Percentiles rank a stretch among this genome's conserved stretches.
These are phyloP conservation scores for Nothophoma quercina DNA, from an alignment of 2,329 filamentous ascomycete genomes.

Conservation along the genomic window DNA sequence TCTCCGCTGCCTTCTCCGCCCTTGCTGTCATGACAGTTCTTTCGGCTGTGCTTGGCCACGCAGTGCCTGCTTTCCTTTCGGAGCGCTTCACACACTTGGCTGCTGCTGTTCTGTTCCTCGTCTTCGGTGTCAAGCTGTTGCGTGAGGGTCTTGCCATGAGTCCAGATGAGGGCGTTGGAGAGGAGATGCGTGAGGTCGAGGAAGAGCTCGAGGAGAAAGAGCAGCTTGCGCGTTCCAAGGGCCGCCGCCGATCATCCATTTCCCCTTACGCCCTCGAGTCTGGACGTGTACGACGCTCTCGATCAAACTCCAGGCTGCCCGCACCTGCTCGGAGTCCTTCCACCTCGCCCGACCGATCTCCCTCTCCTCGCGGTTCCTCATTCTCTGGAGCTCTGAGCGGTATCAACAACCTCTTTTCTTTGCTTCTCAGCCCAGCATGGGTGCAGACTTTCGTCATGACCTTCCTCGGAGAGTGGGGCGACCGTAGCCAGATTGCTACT, in stretches of 20 bases:
- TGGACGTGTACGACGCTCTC: constrained; percentile 75
- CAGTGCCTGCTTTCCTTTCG: constrained; percentile 86
- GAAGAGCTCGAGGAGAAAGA: constrained; percentile 94
- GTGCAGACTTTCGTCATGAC: constrained; percentile 99
- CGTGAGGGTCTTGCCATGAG: constrained; percentile 89
- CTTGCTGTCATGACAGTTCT: constrained; percentile 94
- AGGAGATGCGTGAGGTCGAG: constrained; percentile 98
- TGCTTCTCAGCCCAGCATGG: constrained; percentile 94
- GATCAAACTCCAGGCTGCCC: constrained; percentile 78
- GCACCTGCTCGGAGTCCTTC: constrained; percentile 82
- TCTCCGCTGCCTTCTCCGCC: constrained; percentile 91
- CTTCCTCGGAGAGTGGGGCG: constrained; percentile 97
- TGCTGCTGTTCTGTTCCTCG: constrained; percentile 83
- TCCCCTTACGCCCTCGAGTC: constrained; percentile 82
- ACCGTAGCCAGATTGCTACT: constrained; percentile 95
- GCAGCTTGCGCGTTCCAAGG: constrained; percentile 69
- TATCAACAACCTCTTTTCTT: constrained; percentile 82
- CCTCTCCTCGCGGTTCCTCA: constrained; percentile 61
- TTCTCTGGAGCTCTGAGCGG: constrained; percentile 66
- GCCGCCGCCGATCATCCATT: constrained; percentile 71
- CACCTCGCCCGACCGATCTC: constrained; percentile 55
- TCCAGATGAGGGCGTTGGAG: constrained; percentile 87
- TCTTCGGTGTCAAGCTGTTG: constrained; percentile 86
- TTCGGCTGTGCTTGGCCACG: constrained; percentile 90
- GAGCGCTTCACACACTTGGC: constrained; percentile 90